These are phyloP conservation scores for Wickerhamomyces tratensis DNA, from an alignment of 805 yeast genomes.

Conservation along the genomic window DNA sequence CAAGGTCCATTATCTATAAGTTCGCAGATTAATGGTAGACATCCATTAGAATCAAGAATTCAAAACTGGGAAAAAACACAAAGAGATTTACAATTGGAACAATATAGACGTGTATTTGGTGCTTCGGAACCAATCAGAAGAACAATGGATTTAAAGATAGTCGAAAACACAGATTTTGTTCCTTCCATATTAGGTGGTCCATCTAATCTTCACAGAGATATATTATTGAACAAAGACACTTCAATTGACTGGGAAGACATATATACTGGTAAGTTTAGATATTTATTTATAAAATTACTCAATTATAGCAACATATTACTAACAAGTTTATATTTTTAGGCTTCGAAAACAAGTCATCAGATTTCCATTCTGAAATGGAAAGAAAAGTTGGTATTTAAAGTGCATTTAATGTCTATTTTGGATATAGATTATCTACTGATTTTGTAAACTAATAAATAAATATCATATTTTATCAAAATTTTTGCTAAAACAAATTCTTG, in stretches of 20 bases:
- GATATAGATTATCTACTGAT: too few species aligned
- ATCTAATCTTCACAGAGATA: conserved; percentile 60
- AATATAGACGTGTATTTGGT: conserved; percentile 77
- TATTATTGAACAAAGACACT: conserved; percentile 68
- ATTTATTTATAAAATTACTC: background rate
- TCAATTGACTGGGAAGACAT: conserved; percentile 91
- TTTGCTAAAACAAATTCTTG: too few species aligned
- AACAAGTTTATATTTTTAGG: conserved; percentile 20
- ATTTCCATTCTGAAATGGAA: conserved; percentile 72
- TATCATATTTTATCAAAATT: too few species aligned
- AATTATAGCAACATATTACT: too few species aligned
- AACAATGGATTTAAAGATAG: conserved; percentile 77
- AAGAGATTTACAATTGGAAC: conserved; percentile 59
- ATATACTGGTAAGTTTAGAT: conserved; percentile 37
- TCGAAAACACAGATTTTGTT: conserved; percentile 57
- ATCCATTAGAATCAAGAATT: conserved; percentile 76
- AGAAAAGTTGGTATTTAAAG: conserved; percentile 30
- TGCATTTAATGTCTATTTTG: background rate
- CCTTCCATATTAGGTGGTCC: conserved; percentile 56
- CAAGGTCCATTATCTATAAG: conserved; percentile 47
- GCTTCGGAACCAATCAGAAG: conserved; percentile 90
- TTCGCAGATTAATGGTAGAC: conserved; percentile 63
- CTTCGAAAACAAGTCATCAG: conserved; percentile 29
- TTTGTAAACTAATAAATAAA: too few species aligned
- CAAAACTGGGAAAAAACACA: conserved; percentile 75